Base-by-base conservation (phyloP, 352 stramenopile species). In the Globisporangium nodosum region DNA sequence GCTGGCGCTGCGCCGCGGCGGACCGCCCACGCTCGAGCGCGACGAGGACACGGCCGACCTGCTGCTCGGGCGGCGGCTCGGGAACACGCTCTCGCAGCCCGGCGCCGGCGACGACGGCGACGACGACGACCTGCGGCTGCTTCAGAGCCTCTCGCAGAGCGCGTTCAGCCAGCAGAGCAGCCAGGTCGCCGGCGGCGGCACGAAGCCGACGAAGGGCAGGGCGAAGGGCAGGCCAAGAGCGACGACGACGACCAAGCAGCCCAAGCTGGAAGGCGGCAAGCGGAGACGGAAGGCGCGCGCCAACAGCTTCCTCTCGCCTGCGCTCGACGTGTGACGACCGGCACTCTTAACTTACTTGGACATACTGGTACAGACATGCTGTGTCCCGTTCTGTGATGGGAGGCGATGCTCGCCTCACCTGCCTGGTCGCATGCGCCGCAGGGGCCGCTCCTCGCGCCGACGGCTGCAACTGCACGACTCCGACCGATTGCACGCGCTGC, bases 121-220 rank as follows among this genome's bases (percentile, higher is more conserved):
- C 37, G 78, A 80, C n/a, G 76, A 80, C n/a, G 76, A 49, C n/a
- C 21, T 49, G 45, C 9, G 21, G 20, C 20, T 90, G 56, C 71
- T 92, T 8, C 82, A 92, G 54, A 92, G 76, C 60, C 68, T 92
- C 15, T 92, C 82, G 60, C 82, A 92, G 56, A 73, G 69, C 42
- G 74, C 78, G 46, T 77, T 82, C 37, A 65, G 30, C 7, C 45
- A 49, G n/a, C 71, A 54, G 57, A 71, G 50, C 78, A 71, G 49
- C 30, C 20, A 63, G 24, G 46, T 18, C 33, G 39, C 15, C 63
- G 67, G 31, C 61, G 54, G 47, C 58, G 51, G 24, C 61, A 59
- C 39, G 15, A 60, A 52, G 46, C 24, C 16, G 52, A 64, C 30
- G 40, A 63, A 45, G 49, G 27, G 42, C 15, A 63, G 37, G 31